Evolutionary conservation across 1,139 yeast genomes (phyloP).

Genomic region (Geotrichum histeridarum): DNA sequence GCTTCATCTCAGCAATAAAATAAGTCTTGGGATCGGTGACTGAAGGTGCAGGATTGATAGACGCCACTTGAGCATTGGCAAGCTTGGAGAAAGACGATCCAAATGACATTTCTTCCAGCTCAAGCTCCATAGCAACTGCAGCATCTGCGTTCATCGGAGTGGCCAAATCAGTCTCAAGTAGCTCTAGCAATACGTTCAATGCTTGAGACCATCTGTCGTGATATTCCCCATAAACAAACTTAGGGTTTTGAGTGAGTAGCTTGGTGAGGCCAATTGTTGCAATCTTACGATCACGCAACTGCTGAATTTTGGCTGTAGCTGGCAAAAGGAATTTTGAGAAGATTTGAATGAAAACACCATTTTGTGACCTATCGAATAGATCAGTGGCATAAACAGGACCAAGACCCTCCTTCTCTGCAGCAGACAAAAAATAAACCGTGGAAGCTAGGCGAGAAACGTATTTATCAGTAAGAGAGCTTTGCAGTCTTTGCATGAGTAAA

Average conservation of each 20-base stretch:
- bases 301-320: slow-evolving; percentile 58
- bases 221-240: slow-evolving; percentile 40
- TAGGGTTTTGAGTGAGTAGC: slow-evolving; percentile 44
- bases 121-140: slow-evolving; percentile 46
- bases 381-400: slow-evolving; percentile 52
- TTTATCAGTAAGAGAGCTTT: slow-evolving; percentile 75
- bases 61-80: slow-evolving; percentile 53
- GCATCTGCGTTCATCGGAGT: slow-evolving; percentile 23
- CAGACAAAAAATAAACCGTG: slow-evolving; percentile 61
- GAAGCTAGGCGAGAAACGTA: slow-evolving; percentile 56
- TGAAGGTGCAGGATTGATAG: slow-evolving; percentile 64
- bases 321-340: slow-evolving; percentile 62
- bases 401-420: slow-evolving; percentile 39
- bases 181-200: slow-evolving; percentile 48
- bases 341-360: slow-evolving; percentile 58
- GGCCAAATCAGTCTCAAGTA: slow-evolving; percentile 39
- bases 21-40: slow-evolving; percentile 41
- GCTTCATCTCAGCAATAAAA: slow-evolving; percentile 37
- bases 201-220: slow-evolving; percentile 46
- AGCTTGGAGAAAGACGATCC: slow-evolving; percentile 81
- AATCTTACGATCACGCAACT: slow-evolving; percentile 68
- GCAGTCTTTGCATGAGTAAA: slow-evolving; percentile 72
- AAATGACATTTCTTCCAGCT: slow-evolving; percentile 62
- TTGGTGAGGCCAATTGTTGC: slow-evolving; percentile 70
- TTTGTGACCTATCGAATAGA: slow-evolving; percentile 60